Evolutionary conservation across 352 stramenopile genomes (phyloP), one percentile per base, ranked within the genome.

Genomic region (Halophytophthora polymorphica): DNA sequence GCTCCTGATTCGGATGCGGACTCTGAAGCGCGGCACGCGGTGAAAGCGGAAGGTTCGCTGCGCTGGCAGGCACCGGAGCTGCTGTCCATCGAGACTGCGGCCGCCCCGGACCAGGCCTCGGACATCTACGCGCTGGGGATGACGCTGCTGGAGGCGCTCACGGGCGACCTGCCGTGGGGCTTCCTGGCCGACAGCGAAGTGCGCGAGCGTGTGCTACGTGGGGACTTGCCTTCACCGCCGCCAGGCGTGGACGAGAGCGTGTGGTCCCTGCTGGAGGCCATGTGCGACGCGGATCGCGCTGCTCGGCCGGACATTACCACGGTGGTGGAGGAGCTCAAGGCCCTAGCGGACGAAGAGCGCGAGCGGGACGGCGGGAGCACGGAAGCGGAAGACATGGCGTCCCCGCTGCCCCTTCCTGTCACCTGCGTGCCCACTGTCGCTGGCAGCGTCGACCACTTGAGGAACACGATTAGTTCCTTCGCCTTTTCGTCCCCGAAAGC

Each of bases 61-160:
- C 66, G 74, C 21, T 90, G 79, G 79, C 64, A 69, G 39, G 65
- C 79, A 10, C 74, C 79, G 0, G 79, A 90, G 47, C 40, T 75
- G 21, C 56, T 82, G 6, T 50, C 42, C 47, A 39, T 36, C 0
- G n/a, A 59, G 12, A 7, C 37, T 7, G 28, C n/a, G 10, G 21
- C 13, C 31, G 55, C 29, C 25, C 6, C 33, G 14, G 53, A 63
- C 11, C 47, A 73, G 14, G 68, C 72, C 1, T 67, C 66, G 10
- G 79, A 90, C 39, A 67, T 90, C 19, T 90, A 84, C 49, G 66
- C 74, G 6, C 72, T 90, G 45, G 79, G 72, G 25, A 83, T 90
- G 71, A 84, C 70, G 15, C 46, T 87, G 13, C 18, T 87, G 33
- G 79, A 90, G 50, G 79, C 77, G 0, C 28, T 84, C 8, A 68